phyloP scores from a whole-genome alignment of 495 filamentous ascomycete genomes.

The Daldinia concentrica region DNA sequence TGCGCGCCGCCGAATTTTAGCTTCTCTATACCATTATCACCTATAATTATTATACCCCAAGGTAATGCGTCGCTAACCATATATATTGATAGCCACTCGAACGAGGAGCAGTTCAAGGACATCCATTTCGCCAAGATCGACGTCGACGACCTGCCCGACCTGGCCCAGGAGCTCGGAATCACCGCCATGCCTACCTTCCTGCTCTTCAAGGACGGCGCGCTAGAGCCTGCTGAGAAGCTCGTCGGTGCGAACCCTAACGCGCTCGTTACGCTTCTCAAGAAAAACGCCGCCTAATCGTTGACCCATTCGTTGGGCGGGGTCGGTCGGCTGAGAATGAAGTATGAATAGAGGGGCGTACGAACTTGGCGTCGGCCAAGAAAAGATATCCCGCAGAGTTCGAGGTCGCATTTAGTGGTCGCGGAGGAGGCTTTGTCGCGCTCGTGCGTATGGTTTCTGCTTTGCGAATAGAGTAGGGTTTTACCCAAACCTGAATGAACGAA shows the following conservation, averaged over 20 bases:
- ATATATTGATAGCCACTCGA: conserved; percentile 23
- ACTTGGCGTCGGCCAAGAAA: neutral
- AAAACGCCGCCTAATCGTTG: conserved; percentile 6
- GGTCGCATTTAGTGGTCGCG: neutral
- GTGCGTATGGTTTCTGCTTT: conserved; percentile 14
- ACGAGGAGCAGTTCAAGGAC: conserved; percentile 43
- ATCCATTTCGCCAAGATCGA: conserved; percentile 91
- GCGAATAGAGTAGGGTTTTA: conserved; percentile 18
- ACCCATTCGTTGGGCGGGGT: neutral
- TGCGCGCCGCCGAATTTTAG: neutral
- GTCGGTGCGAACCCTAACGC: conserved; percentile 82
- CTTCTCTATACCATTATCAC: neutral
- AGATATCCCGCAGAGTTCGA: conserved; percentile 22
- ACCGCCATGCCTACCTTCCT: conserved; percentile 96
- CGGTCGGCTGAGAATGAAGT: neutral
- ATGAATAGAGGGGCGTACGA: neutral
- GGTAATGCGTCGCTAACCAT: neutral
- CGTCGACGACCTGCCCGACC: conserved; percentile 81
- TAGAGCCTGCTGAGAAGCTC: conserved; percentile 67
- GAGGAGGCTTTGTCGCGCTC: neutral
- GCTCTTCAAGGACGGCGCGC: conserved; percentile 81
- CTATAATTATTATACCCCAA: neutral
- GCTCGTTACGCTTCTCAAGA: conserved; percentile 64
- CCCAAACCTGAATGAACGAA: conserved; percentile 23
- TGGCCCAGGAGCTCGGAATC: conserved; percentile 82